A percentile compares a stretch with the other conserved stretches of the same genome.
Conservation (phyloP, 148 eudicot species). For the Rhododendron mucronatum region DNA sequence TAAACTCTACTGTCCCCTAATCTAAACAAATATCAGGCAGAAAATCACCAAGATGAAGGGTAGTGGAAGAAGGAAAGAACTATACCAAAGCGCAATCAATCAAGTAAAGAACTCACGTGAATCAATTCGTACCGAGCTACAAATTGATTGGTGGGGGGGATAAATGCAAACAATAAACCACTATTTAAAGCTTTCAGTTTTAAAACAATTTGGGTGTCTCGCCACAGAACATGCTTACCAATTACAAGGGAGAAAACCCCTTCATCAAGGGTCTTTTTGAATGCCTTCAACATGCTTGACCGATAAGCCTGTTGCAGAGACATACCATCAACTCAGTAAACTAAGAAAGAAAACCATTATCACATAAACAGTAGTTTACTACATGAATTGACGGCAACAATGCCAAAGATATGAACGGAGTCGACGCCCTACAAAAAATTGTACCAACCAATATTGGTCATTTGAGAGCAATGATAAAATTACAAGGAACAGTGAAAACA, state of each 20-base stretch:
- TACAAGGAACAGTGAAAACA: not conserved
- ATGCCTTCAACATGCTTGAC: conserved; percentile 97
- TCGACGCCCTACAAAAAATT: not conserved
- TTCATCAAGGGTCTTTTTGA: conserved; percentile 96
- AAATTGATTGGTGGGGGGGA: not conserved
- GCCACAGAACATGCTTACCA: conserved; percentile 57
- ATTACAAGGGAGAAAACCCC: conserved; percentile 86
- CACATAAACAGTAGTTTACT: not conserved
- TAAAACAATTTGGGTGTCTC: not conserved
- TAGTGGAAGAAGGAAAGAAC: not conserved
- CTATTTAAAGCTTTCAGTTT: conserved; percentile 8
- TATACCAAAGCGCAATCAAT: conserved; percentile 6
- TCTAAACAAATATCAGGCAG: conserved; percentile 10
- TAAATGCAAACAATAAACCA: not conserved
- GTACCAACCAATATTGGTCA: not conserved
- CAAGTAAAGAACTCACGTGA: not conserved
- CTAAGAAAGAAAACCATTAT: not conserved
- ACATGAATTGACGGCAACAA: not conserved
- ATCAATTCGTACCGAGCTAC: not conserved
- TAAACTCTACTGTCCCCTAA: conserved; percentile 1
- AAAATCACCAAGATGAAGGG: not conserved
- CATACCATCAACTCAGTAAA: conserved; percentile 14
- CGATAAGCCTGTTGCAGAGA: conserved; percentile 74
- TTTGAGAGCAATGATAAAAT: not conserved
- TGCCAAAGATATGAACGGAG: not conserved